Evolutionary conservation across 2,329 filamentous ascomycete genomes (phyloP).

Genomic region (Sarocladiaceae sp.): DNA sequence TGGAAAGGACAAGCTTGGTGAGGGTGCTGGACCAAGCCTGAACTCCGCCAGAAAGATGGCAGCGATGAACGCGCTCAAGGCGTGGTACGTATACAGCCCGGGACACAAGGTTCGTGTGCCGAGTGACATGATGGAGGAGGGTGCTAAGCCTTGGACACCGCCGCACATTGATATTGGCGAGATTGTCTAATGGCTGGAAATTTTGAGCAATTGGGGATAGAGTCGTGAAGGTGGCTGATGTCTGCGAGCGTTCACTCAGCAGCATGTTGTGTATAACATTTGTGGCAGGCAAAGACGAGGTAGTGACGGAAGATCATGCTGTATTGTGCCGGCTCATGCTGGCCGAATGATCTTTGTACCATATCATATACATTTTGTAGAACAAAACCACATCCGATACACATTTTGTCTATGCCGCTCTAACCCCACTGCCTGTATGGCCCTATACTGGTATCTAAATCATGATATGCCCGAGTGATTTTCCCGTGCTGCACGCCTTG

Average conservation of each 20-base stretch:
- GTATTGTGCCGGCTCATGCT: background rate
- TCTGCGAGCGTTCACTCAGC: too few relatives aligned
- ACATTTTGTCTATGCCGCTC: background rate
- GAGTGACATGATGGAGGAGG: conserved; percentile 63
- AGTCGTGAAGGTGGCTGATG: too few relatives aligned
- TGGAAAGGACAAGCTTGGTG: conserved; percentile 84
- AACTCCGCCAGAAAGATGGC: conserved; percentile 75
- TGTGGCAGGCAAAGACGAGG: conserved; percentile 5
- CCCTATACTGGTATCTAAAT: background rate
- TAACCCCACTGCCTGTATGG: background rate
- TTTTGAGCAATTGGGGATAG: too few relatives aligned
- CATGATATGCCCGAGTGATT: background rate
- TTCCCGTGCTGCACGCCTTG: background rate
- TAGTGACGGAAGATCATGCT: background rate
- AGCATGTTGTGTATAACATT: conserved; percentile 12
- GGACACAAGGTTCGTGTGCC: conserved; percentile 59
- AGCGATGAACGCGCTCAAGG: conserved; percentile 79
- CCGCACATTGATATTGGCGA: conserved; percentile 68
- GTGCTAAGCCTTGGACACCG: conserved; percentile 60
- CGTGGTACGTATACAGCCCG: conserved; percentile 95
- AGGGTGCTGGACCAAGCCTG: conserved; percentile 77
- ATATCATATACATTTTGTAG: conserved; percentile 9
- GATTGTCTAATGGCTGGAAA: conserved; percentile 46
- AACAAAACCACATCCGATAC: conserved; percentile 6
- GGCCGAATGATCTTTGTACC: conserved; percentile 3